A percentile compares a stretch with the other conserved stretches of the same genome.
phyloP scores from a whole-genome alignment of 2,329 filamentous ascomycete genomes.

The Aspergillus caelatus region DNA sequence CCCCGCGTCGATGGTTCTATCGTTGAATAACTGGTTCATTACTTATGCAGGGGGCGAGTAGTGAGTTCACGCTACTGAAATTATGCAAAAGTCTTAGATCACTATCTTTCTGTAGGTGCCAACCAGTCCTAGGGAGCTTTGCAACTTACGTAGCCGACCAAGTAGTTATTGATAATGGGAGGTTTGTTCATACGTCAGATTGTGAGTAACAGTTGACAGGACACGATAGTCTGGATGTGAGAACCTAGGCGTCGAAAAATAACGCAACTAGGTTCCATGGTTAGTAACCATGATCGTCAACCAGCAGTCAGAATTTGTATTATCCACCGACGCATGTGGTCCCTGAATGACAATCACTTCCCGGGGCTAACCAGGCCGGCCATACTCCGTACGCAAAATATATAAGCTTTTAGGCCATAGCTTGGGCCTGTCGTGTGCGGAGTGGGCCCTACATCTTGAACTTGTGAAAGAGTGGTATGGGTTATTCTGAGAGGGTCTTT shows the following conservation, averaged over 20 bases:
- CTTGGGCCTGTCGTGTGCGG: background rate
- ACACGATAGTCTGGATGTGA: background rate
- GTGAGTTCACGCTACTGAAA: background rate
- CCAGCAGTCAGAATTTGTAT: background rate
- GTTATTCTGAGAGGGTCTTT: background rate
- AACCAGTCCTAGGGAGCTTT: background rate
- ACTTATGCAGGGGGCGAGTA: background rate
- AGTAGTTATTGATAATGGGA: too few species aligned
- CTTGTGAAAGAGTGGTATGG: too few species aligned
- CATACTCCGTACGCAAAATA: background rate
- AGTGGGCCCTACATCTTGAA: background rate
- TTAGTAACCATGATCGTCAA: background rate
- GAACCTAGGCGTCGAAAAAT: background rate
- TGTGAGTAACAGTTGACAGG: background rate
- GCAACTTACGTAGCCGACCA: background rate
- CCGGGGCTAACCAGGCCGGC: background rate
- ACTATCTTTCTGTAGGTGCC: background rate
- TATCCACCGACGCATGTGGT: background rate
- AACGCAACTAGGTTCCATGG: background rate
- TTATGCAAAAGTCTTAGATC: background rate
- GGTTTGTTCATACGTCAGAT: background rate
- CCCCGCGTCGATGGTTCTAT: background rate
- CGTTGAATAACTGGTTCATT: background rate
- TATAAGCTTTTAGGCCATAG: background rate
- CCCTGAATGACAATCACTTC: background rate